Base-by-base conservation (phyloP, 805 yeast genomes). In the Komagataella pseudopastoris region DNA sequence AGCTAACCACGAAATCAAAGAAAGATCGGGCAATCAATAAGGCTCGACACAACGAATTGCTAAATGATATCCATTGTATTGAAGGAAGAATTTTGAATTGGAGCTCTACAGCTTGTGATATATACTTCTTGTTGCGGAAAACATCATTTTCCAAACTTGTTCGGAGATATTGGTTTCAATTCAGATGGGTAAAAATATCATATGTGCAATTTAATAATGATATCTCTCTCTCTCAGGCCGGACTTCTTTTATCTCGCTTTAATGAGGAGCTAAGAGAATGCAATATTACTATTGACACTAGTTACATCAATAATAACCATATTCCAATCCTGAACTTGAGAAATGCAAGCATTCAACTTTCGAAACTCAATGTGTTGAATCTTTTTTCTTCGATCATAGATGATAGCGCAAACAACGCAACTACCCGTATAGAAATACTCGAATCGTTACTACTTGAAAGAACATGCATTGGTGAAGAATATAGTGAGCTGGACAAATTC, bases 321-420 rank as follows among this genome's bases (percentile, higher is more conserved):
- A 77, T 90, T 14, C 83, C 88, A 2, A 67, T 71, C 1, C 63
- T 90, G 2, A 80, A 74, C 46, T 50, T 63, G 1, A 66, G 70
- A 0, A 70, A 76, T 4, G 71, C 87, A 6, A 72, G 71, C 43
- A 70, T 78, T 4, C 90, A 88, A 57, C 67, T 81, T 17, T 82
- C 90, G 1, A 86, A 88, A 50, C 71, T 86, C 12, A 78, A 80
- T 23, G 86, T 91, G 0, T 76, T 88, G 47, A 69, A 83, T 0
- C 74, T 81, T 10, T 85, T 86, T 58, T 74, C 87, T 3, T 69
- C 68, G 16, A 72, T 30, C 39, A 30, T 30, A 30, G 39, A 30
- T 10, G 8, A 10, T 30, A 30, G 39, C 14, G 39, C 14, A 30
- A 14, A 30, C 39, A 30, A 30, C 39, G 39, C 39, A 6, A 30